Percentiles rank a stretch among this genome's conserved stretches.
These are phyloP conservation scores for Cadophora malorum DNA, from an alignment of 2,329 filamentous ascomycete genomes.

Conservation along the genomic window DNA sequence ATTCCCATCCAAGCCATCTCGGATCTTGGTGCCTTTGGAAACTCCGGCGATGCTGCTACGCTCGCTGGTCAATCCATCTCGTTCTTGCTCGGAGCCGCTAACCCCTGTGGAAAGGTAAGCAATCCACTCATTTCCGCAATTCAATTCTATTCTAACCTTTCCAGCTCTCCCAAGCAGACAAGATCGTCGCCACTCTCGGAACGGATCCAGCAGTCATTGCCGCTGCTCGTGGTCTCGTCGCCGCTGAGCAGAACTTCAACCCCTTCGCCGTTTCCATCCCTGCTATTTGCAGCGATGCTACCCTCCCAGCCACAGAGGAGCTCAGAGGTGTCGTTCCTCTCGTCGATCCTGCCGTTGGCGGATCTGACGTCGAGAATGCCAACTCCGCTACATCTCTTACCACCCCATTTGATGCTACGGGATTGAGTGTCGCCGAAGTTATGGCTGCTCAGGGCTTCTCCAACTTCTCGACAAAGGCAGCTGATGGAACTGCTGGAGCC, in stretches of 20 bases:
- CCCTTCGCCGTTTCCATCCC: constrained; percentile 65
- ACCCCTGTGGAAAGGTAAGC: constrained; percentile 65
- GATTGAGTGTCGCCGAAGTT: constrained; percentile 69
- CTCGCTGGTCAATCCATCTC: constrained; percentile 67
- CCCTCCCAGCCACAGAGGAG: constrained; percentile 63
- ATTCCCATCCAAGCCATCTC: constrained; percentile 59
- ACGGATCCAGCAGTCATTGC: constrained; percentile 62
- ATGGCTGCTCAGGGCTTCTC: constrained; percentile 66
- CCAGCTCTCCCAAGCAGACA: constrained; percentile 63
- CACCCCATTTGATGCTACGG: constrained; percentile 62
- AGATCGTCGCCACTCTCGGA: constrained; percentile 67
- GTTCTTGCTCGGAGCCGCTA: constrained; percentile 67
- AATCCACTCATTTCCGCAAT: background rate
- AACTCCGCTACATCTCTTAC: constrained; percentile 60
- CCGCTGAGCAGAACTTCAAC: constrained; percentile 77
- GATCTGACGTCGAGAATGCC: constrained; percentile 64
- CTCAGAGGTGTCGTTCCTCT: constrained; percentile 72
- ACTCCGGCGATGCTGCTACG: constrained; percentile 41
- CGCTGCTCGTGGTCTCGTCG: constrained; percentile 68
- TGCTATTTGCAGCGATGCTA: constrained; percentile 67
- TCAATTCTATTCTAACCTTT: constrained; percentile 17
- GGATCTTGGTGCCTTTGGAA: constrained; percentile 59
- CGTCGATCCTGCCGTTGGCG: constrained; percentile 68
- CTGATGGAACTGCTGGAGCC: constrained; percentile 48
- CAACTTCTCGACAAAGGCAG: constrained; percentile 58